Evolutionary conservation across 352 stramenopile genomes (phyloP).

Genomic region (Paralagenidium karlingii): DNA sequence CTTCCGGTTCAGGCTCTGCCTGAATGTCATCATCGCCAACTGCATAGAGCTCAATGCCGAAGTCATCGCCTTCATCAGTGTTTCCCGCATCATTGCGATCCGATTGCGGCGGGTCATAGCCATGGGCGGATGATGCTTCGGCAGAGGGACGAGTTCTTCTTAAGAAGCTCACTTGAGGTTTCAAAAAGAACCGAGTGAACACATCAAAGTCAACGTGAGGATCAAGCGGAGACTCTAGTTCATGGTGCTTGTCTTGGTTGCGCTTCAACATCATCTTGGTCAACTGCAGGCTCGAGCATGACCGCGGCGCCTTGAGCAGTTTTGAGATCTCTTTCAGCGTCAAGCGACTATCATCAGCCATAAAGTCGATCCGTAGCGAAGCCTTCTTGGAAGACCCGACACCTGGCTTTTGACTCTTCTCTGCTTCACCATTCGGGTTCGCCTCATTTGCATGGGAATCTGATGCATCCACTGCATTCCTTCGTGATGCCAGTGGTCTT

Average conservation of each 20-base stretch:
- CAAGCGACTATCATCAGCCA: conserved; percentile 19
- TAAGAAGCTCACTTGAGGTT: conserved; percentile 56
- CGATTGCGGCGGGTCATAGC: too few relatives aligned
- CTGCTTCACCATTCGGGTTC: too few relatives aligned
- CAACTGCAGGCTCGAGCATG: conserved; percentile 17
- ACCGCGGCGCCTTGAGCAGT: conserved; percentile 26
- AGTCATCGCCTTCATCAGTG: too few relatives aligned
- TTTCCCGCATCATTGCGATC: too few relatives aligned
- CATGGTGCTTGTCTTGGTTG: conserved; percentile 30
- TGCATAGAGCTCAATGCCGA: background rate
- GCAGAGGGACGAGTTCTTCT: too few relatives aligned
- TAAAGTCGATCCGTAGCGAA: conserved; percentile 36
- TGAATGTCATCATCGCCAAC: too few relatives aligned
- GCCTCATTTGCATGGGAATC: too few relatives aligned
- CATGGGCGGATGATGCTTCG: too few relatives aligned
- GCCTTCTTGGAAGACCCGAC: conserved; percentile 29
- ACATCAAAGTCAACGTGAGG: conserved; percentile 48
- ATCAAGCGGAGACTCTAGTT: conserved; percentile 68
- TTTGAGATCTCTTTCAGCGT: conserved; percentile 18
- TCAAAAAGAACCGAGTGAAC: conserved; percentile 73
- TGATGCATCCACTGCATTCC: too few relatives aligned
- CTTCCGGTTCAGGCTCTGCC: background rate
- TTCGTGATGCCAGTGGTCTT: too few relatives aligned
- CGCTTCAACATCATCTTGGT: conserved; percentile 38
- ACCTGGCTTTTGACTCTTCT: too few relatives aligned